Evolutionary conservation across 2,329 filamentous ascomycete genomes (phyloP), one percentile per base, ranked within the genome.

Genomic region (Aulographum hederae): DNA sequence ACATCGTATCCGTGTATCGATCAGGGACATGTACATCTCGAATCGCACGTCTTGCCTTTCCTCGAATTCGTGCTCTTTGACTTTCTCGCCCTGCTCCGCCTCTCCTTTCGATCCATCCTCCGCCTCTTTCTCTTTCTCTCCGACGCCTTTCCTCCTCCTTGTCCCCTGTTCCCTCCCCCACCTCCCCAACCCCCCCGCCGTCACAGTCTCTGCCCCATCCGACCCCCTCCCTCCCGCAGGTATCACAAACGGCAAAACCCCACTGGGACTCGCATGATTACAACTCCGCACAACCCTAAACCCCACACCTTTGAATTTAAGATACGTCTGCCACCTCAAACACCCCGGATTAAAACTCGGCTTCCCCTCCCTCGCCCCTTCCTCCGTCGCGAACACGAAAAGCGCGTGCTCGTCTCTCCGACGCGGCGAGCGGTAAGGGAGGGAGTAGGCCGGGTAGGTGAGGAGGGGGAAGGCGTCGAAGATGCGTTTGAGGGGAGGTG

Each of bases 241-340:
- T 6, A 86, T 65, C 27, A 98, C 65, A 55, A 92, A 95, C 1
- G 89, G 89, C 11, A 95, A 65, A n/a, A 74, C 65, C 35, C 86
- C 85, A 15, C 75, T 77, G 0, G 86, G 86, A 2, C 85, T 93
- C 32, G 86, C 84, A 59, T 95, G 89, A 53, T 95, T 95, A 43
- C 72, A 92, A 3, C 84, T 91, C 4, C 80, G 57, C 5, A 71
- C 59, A 32, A 76, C 59, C 32, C 61, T 60, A 50, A 85, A 77
- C 4, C 70, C 55, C 36, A 93, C 61, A 26, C 67, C 67, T 31
- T 73, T 67, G 44, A 94, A 80, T 44, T 71, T 79, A 38, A 98
- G 65, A 52, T 82, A 89, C 18, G 84, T 74, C 78, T 95, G 89
- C 84, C 84, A 95, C 61, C 86, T 93, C 46, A 95, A 62, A 60